Conservation (phyloP, 148 eudicot genomes). For the Rhododendron henanense region DNA sequence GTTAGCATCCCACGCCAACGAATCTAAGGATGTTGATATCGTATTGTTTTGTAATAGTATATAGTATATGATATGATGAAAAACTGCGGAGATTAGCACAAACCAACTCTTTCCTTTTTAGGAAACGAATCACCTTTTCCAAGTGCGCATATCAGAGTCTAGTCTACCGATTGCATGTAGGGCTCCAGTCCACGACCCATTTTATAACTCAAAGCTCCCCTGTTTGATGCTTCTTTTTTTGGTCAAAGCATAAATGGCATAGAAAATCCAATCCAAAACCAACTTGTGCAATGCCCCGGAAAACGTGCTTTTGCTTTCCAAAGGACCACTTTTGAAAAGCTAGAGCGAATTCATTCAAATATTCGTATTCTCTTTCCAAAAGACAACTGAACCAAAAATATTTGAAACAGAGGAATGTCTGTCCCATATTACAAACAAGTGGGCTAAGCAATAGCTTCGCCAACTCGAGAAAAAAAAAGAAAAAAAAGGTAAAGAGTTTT, state of each 20-base stretch:
- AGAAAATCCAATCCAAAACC: conserved; percentile 7
- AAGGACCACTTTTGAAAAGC: background rate
- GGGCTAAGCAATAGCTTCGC: background rate
- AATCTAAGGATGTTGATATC: background rate
- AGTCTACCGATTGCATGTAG: background rate
- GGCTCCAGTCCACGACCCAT: background rate
- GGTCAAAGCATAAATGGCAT: conserved; percentile 13
- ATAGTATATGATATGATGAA: background rate
- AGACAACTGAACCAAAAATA: background rate
- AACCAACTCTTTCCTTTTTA: background rate
- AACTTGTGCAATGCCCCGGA: background rate
- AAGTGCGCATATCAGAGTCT: background rate
- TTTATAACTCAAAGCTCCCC: background rate
- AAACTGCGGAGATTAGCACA: background rate
- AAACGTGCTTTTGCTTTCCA: background rate
- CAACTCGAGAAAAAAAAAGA: background rate
- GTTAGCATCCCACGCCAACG: background rate
- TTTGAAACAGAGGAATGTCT: background rate
- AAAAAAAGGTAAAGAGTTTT: too few relatives aligned
- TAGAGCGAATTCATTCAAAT: conserved; percentile 6
- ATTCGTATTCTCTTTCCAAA: background rate
- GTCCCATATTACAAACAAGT: background rate
- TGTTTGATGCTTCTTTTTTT: background rate
- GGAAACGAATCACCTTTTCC: background rate
- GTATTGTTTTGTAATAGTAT: background rate